Evolutionary conservation across 129 eudicot species (phyloP).

Genomic region (sunflower (Helianthus annuus)): HanXRQr2.0-SUNRISE NC_035445.2:160568645-160569144

Average conservation of each 20-base stretch:
- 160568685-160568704: slow-evolving; percentile 3
- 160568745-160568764: slow-evolving; percentile 9
- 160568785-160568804: background rate
- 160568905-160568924: slow-evolving; percentile 17
- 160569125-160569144: slow-evolving; percentile 13
- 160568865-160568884: background rate
- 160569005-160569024: background rate
- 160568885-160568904: slow-evolving; percentile 7
- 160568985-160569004: background rate
- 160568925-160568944: slow-evolving; percentile 1
- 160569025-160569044: background rate
- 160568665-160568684: background rate
- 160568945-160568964: background rate
- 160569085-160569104: slow-evolving; percentile 1
- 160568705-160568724: background rate
- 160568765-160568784: too few relatives aligned
- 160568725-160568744: background rate
- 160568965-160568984: slow-evolving; percentile 1
- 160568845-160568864: slow-evolving; percentile 2
- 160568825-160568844: background rate
- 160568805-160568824: background rate
- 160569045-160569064: slow-evolving; percentile 4
- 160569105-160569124: slow-evolving; percentile 9
- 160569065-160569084: background rate
- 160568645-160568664: background rate